Conservation (phyloP, 768 basidiomycete species). For the Cystofilobasidium macerans region DNA sequence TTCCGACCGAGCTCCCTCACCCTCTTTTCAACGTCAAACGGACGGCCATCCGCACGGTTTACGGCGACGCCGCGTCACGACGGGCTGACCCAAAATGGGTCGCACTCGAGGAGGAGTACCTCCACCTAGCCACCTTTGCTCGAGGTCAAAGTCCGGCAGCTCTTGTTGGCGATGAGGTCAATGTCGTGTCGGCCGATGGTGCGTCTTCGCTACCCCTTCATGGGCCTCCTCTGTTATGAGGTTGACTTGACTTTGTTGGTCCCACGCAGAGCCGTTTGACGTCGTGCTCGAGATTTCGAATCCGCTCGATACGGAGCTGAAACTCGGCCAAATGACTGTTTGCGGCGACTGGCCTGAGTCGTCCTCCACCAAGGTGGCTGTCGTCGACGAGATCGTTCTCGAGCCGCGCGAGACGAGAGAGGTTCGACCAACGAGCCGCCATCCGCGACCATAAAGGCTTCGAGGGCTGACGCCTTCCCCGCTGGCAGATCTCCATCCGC, state of each 20-base stretch:
- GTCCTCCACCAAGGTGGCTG: conserved; percentile 36
- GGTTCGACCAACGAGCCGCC: neutral
- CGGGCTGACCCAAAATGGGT: conserved; percentile 45
- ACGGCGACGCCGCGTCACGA: neutral
- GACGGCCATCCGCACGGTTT: conserved; percentile 45
- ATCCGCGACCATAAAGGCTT: neutral
- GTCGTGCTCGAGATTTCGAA: conserved; percentile 38
- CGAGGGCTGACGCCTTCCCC: no score
- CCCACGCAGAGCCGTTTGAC: conserved; percentile 32
- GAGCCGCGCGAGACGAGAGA: conserved; percentile 52
- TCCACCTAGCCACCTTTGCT: conserved; percentile 39
- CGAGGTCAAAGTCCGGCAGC: conserved; percentile 21
- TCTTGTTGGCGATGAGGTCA: conserved; percentile 28
- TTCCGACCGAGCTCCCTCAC: conserved; percentile 53
- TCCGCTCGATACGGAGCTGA: conserved; percentile 37
- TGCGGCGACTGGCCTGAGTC: conserved; percentile 10
- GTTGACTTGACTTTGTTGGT: neutral
- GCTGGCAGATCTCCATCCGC: neutral
- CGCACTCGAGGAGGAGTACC: conserved; percentile 55
- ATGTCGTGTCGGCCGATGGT: conserved; percentile 12
- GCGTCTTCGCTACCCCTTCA: neutral
- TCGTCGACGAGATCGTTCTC: conserved; percentile 53
- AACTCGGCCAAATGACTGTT: conserved; percentile 30
- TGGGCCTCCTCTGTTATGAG: neutral
- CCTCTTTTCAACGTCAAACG: conserved; percentile 52